Base-by-base conservation (phyloP, 2,329 filamentous ascomycete species). In the Fusarium sp. region DNA sequence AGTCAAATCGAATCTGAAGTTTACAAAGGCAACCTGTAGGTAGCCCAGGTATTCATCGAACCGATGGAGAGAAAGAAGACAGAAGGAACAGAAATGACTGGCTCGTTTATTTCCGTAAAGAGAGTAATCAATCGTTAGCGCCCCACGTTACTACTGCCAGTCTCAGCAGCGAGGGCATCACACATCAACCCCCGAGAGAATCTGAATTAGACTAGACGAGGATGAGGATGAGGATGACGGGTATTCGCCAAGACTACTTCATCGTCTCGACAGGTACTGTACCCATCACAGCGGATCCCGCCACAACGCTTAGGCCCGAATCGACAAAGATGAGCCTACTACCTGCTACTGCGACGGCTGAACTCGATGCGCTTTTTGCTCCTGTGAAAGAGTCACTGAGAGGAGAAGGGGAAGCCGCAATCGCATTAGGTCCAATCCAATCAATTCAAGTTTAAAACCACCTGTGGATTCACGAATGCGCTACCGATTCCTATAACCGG, bases 231-330 rank as follows among this genome's bases (percentile, higher is more conserved):
- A 44, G 52, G 38, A 56, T 42, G 52, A 59, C n/a, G 49, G 49
- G 33, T 52, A 68, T 61, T 68, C 56, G 70, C 70, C 60, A 72
- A 72, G 70, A 46, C 47, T 27, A 27, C 27, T 53, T 44, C 57
- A 56, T 73, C 47, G 65, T 67, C 50, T 66, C 41, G 70, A 71
- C 61, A 44, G 53, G 56, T 53, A 59, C 55, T 58, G 62, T 67
- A 66, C 41, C 68, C 62, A 70, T 72, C 58, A 45, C 59, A 66
- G 70, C 70, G 69, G 70, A 72, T 54, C 47, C 62, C 70, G 65
- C 70, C 70, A 71, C 66, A 68, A 36, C 45, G 56, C 57, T 72
- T 72, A 72, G 70, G 70, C 70, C 70, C 70, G 70, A 72, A 73
- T 72, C 45, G 49, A 65, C 55, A 55, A 56, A 62, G 69, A 72